Evolutionary conservation across 139 green algal genomes (phyloP), one percentile per base, ranked within the genome.

Genomic region (Chlamydomonas eustigma): DNA sequence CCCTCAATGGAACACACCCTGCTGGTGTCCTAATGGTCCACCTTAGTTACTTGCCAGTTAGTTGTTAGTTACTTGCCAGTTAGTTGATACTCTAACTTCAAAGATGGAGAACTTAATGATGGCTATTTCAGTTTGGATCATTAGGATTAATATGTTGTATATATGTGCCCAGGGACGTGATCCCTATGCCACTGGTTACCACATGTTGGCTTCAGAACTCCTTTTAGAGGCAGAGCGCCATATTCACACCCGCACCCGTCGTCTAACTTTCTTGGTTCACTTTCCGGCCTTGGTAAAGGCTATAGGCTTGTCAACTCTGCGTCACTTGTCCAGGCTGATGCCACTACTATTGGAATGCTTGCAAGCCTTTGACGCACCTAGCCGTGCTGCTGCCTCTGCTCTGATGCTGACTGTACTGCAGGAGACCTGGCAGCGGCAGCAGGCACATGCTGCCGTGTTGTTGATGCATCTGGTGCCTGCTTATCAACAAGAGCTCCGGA

Each of bases 301-400:
- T 28, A 36, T 89, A 44, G 81, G 84, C 3, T 69, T 90, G 18
- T 72, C 75, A 0, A 33, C 37, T 4, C 33, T 82, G 24, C 79
- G 81, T 8, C 67, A 87, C 52, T 67, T 78, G 58, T 32, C 58
- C 58, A 70, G 74, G 0, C 77, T 89, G 38, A 78, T 89, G 81
- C 83, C 83, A 2, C 77, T 88, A 66, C 74, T 90, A 44, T 75
- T 89, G 38, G 74, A 80, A 31, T 89, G 84, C 80, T 68, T 77
- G 8, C 68, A 81, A 22, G 81, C 71, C 32, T 34, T 50, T 63
- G 84, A 90, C 75, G 52, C 6, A 18, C 30, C 18, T 0, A 83
- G 31, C 0, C 66, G 72, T 1, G 24, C 73, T 3, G 52, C 36
- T 2, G 79, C 84, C n/a, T 37, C 85, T 12, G 32, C 31, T 50